A percentile compares a stretch with the other conserved stretches of the same genome.
phyloP scores from a whole-genome alignment of 306 rosid genomes.

The Vicia sativa region DNA sequence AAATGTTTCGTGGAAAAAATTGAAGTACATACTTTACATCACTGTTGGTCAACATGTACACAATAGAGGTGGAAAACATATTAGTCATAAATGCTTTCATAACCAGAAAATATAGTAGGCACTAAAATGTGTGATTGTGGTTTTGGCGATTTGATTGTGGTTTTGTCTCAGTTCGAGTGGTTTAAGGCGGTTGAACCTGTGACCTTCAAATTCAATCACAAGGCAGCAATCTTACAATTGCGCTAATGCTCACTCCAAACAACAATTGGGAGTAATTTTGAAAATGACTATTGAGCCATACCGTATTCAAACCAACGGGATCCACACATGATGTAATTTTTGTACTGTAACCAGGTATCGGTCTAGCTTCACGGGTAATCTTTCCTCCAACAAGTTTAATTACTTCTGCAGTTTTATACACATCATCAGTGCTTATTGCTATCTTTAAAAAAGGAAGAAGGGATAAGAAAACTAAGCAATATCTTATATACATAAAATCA shows the following conservation, averaged over 20 bases:
- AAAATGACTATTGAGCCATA: slow-evolving; percentile 45
- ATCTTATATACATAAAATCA: no score
- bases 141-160: no score
- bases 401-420: slow-evolving; percentile 90
- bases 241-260: background rate
- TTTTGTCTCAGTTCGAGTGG: no score
- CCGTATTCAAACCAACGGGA: slow-evolving; percentile 98
- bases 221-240: background rate
- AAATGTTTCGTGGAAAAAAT: no score
- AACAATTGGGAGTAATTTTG: background rate
- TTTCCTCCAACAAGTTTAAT: slow-evolving; percentile 82
- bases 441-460: slow-evolving; percentile 50
- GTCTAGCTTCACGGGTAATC: slow-evolving; percentile 88
- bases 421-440: slow-evolving; percentile 91
- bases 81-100: no score
- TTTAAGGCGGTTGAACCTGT: background rate
- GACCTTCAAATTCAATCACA: background rate
- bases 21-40: no score
- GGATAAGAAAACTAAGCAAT: background rate
- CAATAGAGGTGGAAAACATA: no score
- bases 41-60: no score
- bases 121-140: background rate
- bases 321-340: slow-evolving; percentile 90
- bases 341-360: slow-evolving; percentile 75
- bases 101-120: background rate